Evolutionary conservation across 352 stramenopile species (phyloP), one percentile per base, ranked within the genome.

Genomic region (Pythium vanterpoolii): DNA sequence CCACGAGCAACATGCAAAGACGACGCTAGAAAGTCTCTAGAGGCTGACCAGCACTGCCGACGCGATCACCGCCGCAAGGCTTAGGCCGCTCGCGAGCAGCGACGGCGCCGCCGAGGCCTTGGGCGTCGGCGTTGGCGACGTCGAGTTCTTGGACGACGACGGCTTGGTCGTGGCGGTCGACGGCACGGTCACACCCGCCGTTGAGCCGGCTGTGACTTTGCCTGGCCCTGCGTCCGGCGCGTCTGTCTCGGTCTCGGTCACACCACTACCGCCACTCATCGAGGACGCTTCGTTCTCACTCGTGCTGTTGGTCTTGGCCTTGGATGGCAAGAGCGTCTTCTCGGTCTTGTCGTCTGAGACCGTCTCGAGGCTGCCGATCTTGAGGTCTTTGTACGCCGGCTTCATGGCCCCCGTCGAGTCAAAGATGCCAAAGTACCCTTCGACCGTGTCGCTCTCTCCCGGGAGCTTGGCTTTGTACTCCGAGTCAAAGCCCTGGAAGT

Each of bases 401-500:
- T 95, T 95, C 59, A 95, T 76, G 28, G 56, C 69, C 64, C 86
- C 78, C 14, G 68, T 66, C 11, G 72, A 62, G 56, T 83, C 73
- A 34, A 90, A 93, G 60, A 95, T 74, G 21, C 86, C 86, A 53
- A 93, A 95, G 71, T 83, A 74, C 27, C 64, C 73, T 67, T 95
- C 86, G 24, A 93, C 83, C 14, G 76, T 81, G 53, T 74, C 60
- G 3, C 64, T 26, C 38, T 90, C 73, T 16, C 73, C 65, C 30
- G 21, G 16, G 52, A 89, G 67, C 64, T 77, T 54, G 44, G 76
- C 66, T 74, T 93, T 93, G 73, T 87, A 91, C 28, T 80, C 71
- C 44, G 83, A 89, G 64, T 95, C 86, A 16, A 95, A 91, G 56
- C 74, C 86, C 1, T 83, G 73, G 60, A 95, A 95, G 74, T 92